phyloP scores from a whole-genome alignment of 1,284 basidiomycete genomes.

The Phenoliferia sp. region DNA sequence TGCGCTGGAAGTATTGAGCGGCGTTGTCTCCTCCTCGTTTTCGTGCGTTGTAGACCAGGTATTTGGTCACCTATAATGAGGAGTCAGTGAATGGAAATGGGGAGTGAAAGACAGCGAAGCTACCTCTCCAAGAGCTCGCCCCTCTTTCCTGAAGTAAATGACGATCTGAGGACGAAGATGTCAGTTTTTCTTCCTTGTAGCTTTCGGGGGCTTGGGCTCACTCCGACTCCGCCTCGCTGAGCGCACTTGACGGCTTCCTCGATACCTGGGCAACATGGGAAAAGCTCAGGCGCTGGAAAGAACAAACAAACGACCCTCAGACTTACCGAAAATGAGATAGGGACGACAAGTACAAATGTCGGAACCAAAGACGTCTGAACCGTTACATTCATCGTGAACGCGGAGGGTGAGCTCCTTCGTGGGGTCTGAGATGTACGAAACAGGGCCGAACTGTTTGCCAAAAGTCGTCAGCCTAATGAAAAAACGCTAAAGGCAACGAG shows the following conservation, averaged over 20 bases:
- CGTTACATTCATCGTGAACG: conserved; percentile 84
- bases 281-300: too few relatives aligned
- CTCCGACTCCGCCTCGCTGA: conserved; percentile 84
- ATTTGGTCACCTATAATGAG: conserved; percentile 59
- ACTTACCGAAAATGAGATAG: conserved; percentile 85
- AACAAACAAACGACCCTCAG: too few relatives aligned
- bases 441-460: conserved; percentile 64
- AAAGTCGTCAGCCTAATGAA: conserved; percentile 11
- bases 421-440: conserved; percentile 69
- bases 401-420: conserved; percentile 83
- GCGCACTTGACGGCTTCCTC: conserved; percentile 83
- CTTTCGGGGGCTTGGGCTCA: too few relatives aligned
- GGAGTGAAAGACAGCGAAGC: background rate
- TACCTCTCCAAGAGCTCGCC: conserved; percentile 61
- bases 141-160: conserved; percentile 92
- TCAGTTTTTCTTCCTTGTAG: too few relatives aligned
- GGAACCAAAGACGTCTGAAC: conserved; percentile 57
- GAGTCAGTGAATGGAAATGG: background rate
- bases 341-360: conserved; percentile 76
- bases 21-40: conserved; percentile 91
- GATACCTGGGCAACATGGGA: too few relatives aligned
- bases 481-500: background rate
- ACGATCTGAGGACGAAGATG: too few relatives aligned
- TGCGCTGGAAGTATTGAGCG: conserved; percentile 88
- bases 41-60: conserved; percentile 75